Conservation (phyloP, 768 basidiomycete genomes). For the Hydnomerulius pinastri region DNA sequence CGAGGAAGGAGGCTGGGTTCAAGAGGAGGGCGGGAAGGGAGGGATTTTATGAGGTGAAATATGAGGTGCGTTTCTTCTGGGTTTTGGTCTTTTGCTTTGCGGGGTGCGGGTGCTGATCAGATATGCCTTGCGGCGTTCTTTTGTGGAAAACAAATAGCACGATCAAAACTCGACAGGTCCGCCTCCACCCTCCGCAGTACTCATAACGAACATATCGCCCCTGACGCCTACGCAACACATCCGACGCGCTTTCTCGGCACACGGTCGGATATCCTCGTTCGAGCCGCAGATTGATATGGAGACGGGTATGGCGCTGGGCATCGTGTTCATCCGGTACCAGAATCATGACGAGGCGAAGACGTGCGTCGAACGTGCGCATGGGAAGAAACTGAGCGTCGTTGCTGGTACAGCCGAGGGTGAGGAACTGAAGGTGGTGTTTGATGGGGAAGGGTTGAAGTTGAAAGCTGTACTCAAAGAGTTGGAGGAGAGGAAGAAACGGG, state of each 20-base stretch:
- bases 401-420: slow-evolving; percentile 47
- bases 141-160: slow-evolving; percentile 64
- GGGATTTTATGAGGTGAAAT: slow-evolving; percentile 49
- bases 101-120: slow-evolving; percentile 1
- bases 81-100: no score
- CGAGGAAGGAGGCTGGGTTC: slow-evolving; percentile 47
- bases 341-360: slow-evolving; percentile 66
- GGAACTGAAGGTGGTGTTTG: slow-evolving; percentile 75
- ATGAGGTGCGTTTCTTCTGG: slow-evolving; percentile 66
- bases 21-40: slow-evolving; percentile 34
- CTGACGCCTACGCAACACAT: slow-evolving; percentile 69
- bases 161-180: slow-evolving; percentile 72
- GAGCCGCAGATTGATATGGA: slow-evolving; percentile 78
- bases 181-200: slow-evolving; percentile 72
- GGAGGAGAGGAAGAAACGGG: slow-evolving; percentile 50
- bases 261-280: slow-evolving; percentile 65
- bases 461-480: slow-evolving; percentile 68
- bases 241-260: slow-evolving; percentile 59
- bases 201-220: slow-evolving; percentile 70
- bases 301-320: slow-evolving; percentile 82
- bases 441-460: slow-evolving; percentile 68
- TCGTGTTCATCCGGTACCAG: slow-evolving; percentile 71
- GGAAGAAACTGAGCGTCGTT: slow-evolving; percentile 56
- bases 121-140: slow-evolving; percentile 4
- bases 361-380: slow-evolving; percentile 69